phyloP scores from a whole-genome alignment of 768 basidiomycete genomes.

The Galerina marginata region DNA sequence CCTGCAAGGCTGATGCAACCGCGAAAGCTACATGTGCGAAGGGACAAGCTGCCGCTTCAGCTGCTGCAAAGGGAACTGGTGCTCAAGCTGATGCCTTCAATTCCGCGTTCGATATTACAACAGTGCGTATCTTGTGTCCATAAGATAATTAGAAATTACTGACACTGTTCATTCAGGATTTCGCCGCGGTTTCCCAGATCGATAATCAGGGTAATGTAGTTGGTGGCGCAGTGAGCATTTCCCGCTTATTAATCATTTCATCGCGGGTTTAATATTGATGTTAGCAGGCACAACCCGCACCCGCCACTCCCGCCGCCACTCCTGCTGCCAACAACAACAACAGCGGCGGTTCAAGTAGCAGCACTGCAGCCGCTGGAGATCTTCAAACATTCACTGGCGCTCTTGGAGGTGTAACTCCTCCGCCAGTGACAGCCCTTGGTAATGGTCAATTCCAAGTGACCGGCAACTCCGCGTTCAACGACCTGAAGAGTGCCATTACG shows the following conservation, averaged over 20 bases:
- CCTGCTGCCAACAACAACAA: constrained; percentile 15
- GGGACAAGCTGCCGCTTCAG: constrained; percentile 47
- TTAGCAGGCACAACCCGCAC: constrained; percentile 8
- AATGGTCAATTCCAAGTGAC: constrained; percentile 55
- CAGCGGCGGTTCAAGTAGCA: constrained; percentile 7
- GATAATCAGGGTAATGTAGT: constrained; percentile 50
- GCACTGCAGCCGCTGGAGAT: constrained; percentile 34
- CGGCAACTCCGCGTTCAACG: constrained; percentile 53
- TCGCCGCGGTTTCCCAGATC: constrained; percentile 46
- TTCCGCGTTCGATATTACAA: constrained; percentile 55
- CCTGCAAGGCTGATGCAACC: constrained; percentile 57
- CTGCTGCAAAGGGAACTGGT: constrained; percentile 49
- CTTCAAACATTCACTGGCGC: constrained; percentile 56
- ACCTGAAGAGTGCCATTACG: constrained; percentile 46
- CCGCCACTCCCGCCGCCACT: constrained; percentile 7
- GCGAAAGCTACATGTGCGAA: constrained; percentile 54
- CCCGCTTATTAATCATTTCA: neutral
- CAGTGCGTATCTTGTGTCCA: constrained; percentile 31
- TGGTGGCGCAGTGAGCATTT: constrained; percentile 14
- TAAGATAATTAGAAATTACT: neutral
- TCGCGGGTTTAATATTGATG: neutral
- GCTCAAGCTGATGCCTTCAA: constrained; percentile 70
- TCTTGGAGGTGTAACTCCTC: constrained; percentile 51
- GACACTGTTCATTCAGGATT: constrained; percentile 40
- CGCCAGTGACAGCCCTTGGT: constrained; percentile 45